Evolutionary conservation across 164 flowering plant genomes (phyloP).

Genomic region (Vitis riparia): DNA sequence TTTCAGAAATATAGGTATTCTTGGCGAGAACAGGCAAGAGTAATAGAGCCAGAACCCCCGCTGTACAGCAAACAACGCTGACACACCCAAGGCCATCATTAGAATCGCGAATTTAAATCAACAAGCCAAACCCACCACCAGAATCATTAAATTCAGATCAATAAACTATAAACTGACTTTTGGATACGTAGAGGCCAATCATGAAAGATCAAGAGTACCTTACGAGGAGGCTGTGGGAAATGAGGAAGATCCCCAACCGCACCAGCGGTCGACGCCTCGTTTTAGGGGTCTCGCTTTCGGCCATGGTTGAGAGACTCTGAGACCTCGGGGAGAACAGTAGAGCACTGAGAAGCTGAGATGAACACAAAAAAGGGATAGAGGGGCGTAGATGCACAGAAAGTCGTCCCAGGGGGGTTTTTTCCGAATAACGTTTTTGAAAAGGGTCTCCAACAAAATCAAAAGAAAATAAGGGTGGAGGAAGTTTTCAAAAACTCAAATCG

Average conservation of each 20-base stretch:
- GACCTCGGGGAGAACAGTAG: too few relatives aligned
- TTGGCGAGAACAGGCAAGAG: constrained; percentile 84
- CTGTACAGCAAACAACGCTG: constrained; percentile 70
- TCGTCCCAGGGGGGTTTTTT: too few relatives aligned
- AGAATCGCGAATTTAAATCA: constrained; percentile 1
- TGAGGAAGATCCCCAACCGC: constrained; percentile 67
- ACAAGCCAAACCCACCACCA: background rate
- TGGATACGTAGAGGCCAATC: too few relatives aligned
- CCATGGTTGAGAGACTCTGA: constrained; percentile 16
- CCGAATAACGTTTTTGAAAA: too few relatives aligned
- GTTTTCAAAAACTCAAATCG: too few relatives aligned
- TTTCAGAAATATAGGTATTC: constrained; percentile 91
- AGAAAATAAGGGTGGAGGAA: too few relatives aligned
- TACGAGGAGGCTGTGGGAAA: constrained; percentile 67
- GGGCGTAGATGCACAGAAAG: too few relatives aligned
- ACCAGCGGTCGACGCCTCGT: constrained; percentile 64
- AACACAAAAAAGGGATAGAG: too few relatives aligned
- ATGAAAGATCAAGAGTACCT: constrained; percentile 42
- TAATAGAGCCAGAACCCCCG: constrained; percentile 71
- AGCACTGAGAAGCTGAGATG: too few relatives aligned
- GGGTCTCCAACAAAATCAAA: too few relatives aligned
- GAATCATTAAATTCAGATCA: background rate
- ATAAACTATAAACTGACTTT: background rate
- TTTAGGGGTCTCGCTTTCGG: constrained; percentile 28
- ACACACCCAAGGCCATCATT: background rate